phyloP scores from a whole-genome alignment of 1,139 yeast species.

The Suhomyces maxii region DNA sequence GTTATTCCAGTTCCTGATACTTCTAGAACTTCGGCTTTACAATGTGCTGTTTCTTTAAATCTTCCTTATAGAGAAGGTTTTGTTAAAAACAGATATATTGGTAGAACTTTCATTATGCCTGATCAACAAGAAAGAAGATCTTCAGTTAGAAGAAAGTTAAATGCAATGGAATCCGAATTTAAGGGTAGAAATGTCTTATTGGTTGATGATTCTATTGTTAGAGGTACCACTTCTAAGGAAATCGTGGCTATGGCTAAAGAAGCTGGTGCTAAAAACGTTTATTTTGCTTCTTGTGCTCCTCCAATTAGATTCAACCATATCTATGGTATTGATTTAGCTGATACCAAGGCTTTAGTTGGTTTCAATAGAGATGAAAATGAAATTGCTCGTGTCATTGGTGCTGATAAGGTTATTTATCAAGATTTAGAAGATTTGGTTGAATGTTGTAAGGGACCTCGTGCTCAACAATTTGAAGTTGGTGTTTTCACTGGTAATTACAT shows the following conservation, averaged over 20 bases:
- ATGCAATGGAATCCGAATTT: constrained; percentile 95
- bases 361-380: constrained; percentile 72
- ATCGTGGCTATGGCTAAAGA: constrained; percentile 97
- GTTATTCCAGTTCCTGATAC: constrained; percentile 99
- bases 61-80: constrained; percentile 95
- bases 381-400: constrained; percentile 79
- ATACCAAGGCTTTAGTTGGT: constrained; percentile 91
- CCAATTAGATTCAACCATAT: constrained; percentile 94
- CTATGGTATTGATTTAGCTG: constrained; percentile 96
- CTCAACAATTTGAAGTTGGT: constrained; percentile 82
- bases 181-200: constrained; percentile 81
- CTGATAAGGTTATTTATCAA: constrained; percentile 90
- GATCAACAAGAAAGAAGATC: constrained; percentile 93
- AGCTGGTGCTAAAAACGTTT: constrained; percentile 93
- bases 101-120: constrained; percentile 98
- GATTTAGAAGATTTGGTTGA: constrained; percentile 75
- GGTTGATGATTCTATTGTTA: constrained; percentile 95
- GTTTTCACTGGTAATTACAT: constrained; percentile 95
- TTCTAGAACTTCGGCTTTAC: constrained; percentile 89
- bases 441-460: constrained; percentile 65
- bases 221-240: constrained; percentile 96
- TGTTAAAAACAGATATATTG: constrained; percentile 93
- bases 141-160: constrained; percentile 88
- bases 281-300: constrained; percentile 96
- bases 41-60: constrained; percentile 79